Evolutionary conservation across 768 basidiomycete species (phyloP).

Genomic region (Pleurotus eryngii): DNA sequence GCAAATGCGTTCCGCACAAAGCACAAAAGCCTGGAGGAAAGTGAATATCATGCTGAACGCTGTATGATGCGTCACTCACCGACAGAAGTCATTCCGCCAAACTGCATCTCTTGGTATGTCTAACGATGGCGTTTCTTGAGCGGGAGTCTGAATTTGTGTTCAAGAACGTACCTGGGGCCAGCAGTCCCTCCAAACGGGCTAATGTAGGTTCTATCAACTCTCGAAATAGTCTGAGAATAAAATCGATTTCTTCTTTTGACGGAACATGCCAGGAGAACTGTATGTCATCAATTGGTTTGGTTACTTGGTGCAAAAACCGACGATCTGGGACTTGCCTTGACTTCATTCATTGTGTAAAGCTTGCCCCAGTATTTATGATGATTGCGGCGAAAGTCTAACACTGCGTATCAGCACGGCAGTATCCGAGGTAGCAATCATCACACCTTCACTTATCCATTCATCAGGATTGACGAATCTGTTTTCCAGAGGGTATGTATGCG

Average conservation of each 20-base stretch:
- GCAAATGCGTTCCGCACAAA: slow-evolving; percentile 73
- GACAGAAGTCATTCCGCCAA: slow-evolving; percentile 88
- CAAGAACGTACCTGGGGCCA: slow-evolving; percentile 42
- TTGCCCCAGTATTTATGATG: slow-evolving; percentile 83
- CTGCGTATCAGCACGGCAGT: neutral
- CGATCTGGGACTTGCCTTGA: slow-evolving; percentile 44
- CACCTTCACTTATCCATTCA: slow-evolving; percentile 74
- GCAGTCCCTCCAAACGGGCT: slow-evolving; percentile 48
- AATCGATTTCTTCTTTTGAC: slow-evolving; percentile 63
- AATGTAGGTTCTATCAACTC: slow-evolving; percentile 66
- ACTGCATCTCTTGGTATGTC: slow-evolving; percentile 48
- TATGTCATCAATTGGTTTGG: neutral
- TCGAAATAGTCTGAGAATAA: slow-evolving; percentile 66
- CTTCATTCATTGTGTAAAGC: slow-evolving; percentile 63
- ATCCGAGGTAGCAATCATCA: neutral
- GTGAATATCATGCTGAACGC: neutral
- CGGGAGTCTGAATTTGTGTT: neutral
- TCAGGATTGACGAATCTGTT: slow-evolving; percentile 78
- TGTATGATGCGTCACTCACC: slow-evolving; percentile 34
- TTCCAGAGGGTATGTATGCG: slow-evolving; percentile 78
- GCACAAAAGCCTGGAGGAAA: slow-evolving; percentile 51
- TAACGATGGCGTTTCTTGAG: slow-evolving; percentile 14
- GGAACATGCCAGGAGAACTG: slow-evolving; percentile 83
- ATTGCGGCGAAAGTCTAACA: slow-evolving; percentile 60
- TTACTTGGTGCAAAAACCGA: neutral